Evolutionary conservation across 2,329 filamentous ascomycete genomes (phyloP).

Genomic region (Pseudogymnoascus sp.): DNA sequence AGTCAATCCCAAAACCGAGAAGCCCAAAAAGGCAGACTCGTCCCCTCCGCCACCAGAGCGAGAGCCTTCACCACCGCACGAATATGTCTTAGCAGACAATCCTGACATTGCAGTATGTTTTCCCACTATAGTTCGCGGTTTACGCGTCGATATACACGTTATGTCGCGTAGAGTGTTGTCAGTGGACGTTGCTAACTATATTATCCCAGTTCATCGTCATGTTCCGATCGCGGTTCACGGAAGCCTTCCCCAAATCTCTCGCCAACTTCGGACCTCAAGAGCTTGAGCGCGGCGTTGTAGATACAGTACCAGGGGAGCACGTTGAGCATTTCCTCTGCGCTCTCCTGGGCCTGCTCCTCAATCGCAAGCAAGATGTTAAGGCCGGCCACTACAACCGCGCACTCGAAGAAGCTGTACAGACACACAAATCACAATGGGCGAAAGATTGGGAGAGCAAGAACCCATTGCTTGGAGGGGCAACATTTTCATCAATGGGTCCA

Average conservation of each 20-base stretch:
- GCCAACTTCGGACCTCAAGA: slow-evolving; percentile 92
- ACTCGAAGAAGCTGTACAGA: slow-evolving; percentile 83
- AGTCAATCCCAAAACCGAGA: slow-evolving; percentile 33
- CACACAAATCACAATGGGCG: slow-evolving; percentile 85
- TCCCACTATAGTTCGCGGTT: slow-evolving; percentile 36
- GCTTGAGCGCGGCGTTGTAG: slow-evolving; percentile 78
- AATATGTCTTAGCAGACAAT: slow-evolving; percentile 85
- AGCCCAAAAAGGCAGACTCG: slow-evolving; percentile 45
- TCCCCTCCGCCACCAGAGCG: slow-evolving; percentile 69
- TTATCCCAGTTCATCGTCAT: slow-evolving; percentile 83
- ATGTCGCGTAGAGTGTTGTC: slow-evolving; percentile 41
- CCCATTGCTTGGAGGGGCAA: slow-evolving; percentile 72
- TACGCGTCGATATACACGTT: slow-evolving; percentile 41
- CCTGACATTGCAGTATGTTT: slow-evolving; percentile 81
- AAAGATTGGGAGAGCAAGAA: slow-evolving; percentile 75
- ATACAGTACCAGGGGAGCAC: slow-evolving; percentile 72
- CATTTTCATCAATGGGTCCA: slow-evolving; percentile 76
- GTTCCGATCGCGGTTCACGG: slow-evolving; percentile 90
- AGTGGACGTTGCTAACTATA: slow-evolving; percentile 29
- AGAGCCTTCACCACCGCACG: slow-evolving; percentile 81
- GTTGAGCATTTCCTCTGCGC: slow-evolving; percentile 87
- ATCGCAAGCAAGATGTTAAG: slow-evolving; percentile 97
- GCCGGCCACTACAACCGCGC: slow-evolving; percentile 88
- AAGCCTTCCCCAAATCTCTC: slow-evolving; percentile 80
- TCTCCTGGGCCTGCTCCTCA: slow-evolving; percentile 78